Evolutionary conservation across 1,284 basidiomycete genomes (phyloP), one percentile per base, ranked within the genome.

Genomic region (Microbotryum violaceum): DNA sequence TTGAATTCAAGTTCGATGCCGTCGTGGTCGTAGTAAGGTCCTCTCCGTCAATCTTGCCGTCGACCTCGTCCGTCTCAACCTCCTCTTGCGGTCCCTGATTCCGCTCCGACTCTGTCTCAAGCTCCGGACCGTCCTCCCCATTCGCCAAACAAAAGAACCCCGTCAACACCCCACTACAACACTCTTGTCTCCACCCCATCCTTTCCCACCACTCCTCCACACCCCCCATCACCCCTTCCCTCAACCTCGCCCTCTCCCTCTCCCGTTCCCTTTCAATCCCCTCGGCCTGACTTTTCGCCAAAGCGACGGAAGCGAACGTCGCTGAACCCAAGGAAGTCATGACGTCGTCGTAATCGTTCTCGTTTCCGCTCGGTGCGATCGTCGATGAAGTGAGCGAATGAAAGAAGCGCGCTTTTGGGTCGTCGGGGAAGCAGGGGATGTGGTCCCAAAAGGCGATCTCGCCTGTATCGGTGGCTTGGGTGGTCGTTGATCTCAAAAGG

Each of bases 131-230:
- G 6, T 55, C 21, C 10, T 51, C 56, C n/a, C 56, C 61, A 16
- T 58, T 46, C 1, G 62, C 67, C 31, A 89, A 74, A 20, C 83
- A 81, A 74, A 96, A 94, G 78, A 97, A 97, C 0, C 88, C 91
- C 2, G 90, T 93, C 16, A 93, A 81, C 5, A 88, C 87, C 3
- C 79, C 91, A 81, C 66, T 85, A 50, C 87, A 82, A 73, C 92
- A 96, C 75, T 97, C 92, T 73, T 96, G 92, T 42, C 92, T 82
- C 76, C 89, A 93, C 29, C 87, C 90, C 87, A 97, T 91, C 18
- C 90, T 81, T 75, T 92, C 90, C 89, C 91, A 94, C 75, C 92
- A 97, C 73, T 94, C 91, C 55, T 85, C 86, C 33, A 82, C 52
- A 1, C 68, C 66, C 0, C 61, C 72, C 0, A 67, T 57, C 4